phyloP scores from a whole-genome alignment of 202 grass and related monocot genomes.

The Panicum virgatum region DNA sequence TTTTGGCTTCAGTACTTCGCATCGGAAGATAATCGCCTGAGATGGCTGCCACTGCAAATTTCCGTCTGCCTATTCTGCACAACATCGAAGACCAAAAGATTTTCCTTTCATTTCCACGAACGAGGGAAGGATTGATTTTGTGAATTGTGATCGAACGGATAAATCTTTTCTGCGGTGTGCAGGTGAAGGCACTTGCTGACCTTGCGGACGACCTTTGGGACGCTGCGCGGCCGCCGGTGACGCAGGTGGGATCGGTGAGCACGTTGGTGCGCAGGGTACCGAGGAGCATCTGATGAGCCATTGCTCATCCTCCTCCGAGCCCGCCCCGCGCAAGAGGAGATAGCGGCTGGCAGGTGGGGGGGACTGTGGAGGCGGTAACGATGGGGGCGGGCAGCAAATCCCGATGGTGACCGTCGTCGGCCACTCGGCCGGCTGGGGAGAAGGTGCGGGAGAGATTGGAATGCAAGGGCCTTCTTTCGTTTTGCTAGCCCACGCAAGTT shows the following conservation, averaged over 20 bases:
- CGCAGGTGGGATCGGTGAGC: not conserved
- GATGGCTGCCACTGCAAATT: not conserved
- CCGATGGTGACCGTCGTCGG: not conserved
- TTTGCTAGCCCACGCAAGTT: too few relatives aligned
- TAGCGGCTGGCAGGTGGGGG: not conserved
- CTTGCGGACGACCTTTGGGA: not conserved
- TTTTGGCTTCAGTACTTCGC: not conserved
- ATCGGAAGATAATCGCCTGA: not conserved
- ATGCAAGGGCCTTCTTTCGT: too few relatives aligned
- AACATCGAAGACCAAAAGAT: not conserved
- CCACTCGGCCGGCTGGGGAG: too few relatives aligned
- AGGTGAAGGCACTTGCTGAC: not conserved
- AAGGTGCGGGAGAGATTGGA: not conserved
- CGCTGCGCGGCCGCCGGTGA: not conserved
- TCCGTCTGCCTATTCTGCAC: not conserved
- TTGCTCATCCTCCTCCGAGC: not conserved
- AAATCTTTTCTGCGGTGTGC: not conserved
- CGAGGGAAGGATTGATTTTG: not conserved
- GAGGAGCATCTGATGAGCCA: not conserved
- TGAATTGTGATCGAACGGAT: too few relatives aligned
- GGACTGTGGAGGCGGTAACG: not conserved
- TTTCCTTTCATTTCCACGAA: not conserved
- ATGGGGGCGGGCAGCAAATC: not conserved
- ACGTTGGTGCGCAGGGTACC: not conserved
- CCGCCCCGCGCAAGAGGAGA: not conserved